Conservation (phyloP, 106 monocot species). For the Allium sativum region DNA sequence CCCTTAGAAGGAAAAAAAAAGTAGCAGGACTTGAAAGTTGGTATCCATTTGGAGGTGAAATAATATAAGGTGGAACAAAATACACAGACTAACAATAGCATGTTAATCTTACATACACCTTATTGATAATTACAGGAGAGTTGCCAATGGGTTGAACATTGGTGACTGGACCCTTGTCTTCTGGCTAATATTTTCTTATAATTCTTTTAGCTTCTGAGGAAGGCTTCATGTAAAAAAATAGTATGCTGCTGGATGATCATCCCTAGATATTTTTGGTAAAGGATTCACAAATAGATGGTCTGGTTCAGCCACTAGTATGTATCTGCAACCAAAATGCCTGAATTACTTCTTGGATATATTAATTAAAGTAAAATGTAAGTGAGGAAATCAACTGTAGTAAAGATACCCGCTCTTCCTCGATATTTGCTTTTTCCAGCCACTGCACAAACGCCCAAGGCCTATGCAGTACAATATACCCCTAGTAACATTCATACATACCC, state of each 20-base stretch:
- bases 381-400: background rate
- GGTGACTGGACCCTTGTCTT: conserved; percentile 64
- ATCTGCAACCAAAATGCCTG: conserved; percentile 28
- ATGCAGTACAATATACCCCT: conserved; percentile 88
- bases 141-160: conserved; percentile 82
- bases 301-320: conserved; percentile 81
- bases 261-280: conserved; percentile 63
- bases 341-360: background rate
- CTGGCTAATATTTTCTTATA: conserved; percentile 67
- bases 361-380: background rate
- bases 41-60: too few species aligned
- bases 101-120: conserved; percentile 35
- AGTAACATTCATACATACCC: conserved; percentile 26
- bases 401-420: conserved; percentile 71
- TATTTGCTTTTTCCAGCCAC: conserved; percentile 69
- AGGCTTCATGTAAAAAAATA: conserved; percentile 85
- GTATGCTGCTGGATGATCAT: conserved; percentile 49
- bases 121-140: conserved; percentile 83
- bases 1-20: too few species aligned
- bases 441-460: conserved; percentile 95
- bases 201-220: conserved; percentile 36
- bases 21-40: too few species aligned
- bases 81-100: too few species aligned
- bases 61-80: too few species aligned
- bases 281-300: conserved; percentile 87